phyloP scores from a whole-genome alignment of 352 stramenopile genomes.

The Pythium sukuiense region DNA sequence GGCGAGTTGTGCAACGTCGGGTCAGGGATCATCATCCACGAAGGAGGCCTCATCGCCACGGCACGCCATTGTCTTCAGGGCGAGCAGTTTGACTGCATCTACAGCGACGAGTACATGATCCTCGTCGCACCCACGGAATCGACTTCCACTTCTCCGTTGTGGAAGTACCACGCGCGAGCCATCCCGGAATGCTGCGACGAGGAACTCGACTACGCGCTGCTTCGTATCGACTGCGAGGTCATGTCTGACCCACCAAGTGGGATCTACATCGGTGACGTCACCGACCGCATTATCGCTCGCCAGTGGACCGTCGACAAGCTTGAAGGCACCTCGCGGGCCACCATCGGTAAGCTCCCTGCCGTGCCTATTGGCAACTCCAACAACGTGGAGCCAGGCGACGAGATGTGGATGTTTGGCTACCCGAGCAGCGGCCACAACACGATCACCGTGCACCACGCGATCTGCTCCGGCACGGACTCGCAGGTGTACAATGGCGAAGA shows the following conservation, averaged over 20 bases:
- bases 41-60: constrained; percentile 75
- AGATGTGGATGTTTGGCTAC: constrained; percentile 92
- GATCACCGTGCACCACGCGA: constrained; percentile 89
- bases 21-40: constrained; percentile 86
- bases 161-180: constrained; percentile 82
- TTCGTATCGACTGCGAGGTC: constrained; percentile 83
- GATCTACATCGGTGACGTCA: constrained; percentile 89
- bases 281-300: constrained; percentile 80
- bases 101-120: constrained; percentile 88
- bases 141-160: constrained; percentile 72
- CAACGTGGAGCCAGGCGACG: constrained; percentile 84
- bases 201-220: constrained; percentile 79
- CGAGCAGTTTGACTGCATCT: constrained; percentile 87
- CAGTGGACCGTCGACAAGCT: constrained; percentile 85
- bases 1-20: constrained; percentile 85
- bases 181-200: constrained; percentile 86
- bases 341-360: constrained; percentile 71
- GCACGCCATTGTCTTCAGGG: constrained; percentile 78
- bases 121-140: constrained; percentile 81
- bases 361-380: constrained; percentile 87
- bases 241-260: constrained; percentile 83
- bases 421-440: constrained; percentile 88
- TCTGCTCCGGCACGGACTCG: constrained; percentile 86
- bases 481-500: constrained; percentile 85
- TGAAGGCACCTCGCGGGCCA: constrained; percentile 65